These are phyloP conservation scores for Aspergillus fumigatus DNA, from an alignment of 2,329 filamentous ascomycete genomes.

Conservation along the genomic window DNA sequence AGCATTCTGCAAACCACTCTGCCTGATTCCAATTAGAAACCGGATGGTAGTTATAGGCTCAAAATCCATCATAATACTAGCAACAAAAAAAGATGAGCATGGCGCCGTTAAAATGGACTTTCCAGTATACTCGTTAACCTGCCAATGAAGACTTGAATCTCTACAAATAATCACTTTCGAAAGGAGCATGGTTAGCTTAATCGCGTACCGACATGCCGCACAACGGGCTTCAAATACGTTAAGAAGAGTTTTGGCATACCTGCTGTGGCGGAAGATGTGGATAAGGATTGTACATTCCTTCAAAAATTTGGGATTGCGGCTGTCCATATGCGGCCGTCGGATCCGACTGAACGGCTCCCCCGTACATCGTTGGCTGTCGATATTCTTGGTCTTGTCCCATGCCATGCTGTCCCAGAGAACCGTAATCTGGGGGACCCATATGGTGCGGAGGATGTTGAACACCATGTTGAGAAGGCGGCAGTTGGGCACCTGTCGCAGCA, in stretches of 20 bases:
- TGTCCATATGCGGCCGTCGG: constrained; percentile 71
- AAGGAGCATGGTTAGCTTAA: neutral
- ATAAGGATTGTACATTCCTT: constrained; percentile 77
- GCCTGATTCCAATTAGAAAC: neutral
- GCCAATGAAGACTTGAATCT: neutral
- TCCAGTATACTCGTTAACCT: neutral
- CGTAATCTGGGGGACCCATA: constrained; percentile 54
- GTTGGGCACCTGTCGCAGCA: constrained; percentile 31
- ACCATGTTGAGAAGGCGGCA: constrained; percentile 41
- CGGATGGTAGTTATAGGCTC: neutral
- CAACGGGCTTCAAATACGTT: neutral
- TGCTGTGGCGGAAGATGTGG: constrained; percentile 76
- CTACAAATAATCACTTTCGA: neutral
- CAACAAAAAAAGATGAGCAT: neutral
- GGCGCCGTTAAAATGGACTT: neutral
- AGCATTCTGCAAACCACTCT: neutral
- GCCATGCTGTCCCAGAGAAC: constrained; percentile 58
- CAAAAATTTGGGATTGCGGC: constrained; percentile 71
- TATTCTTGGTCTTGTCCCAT: constrained; percentile 72
- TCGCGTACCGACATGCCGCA: neutral
- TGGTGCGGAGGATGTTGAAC: constrained; percentile 53
- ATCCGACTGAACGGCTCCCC: constrained; percentile 70
- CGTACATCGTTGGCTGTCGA: constrained; percentile 76
- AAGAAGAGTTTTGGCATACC: constrained; percentile 48
- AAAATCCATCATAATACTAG: neutral